Evolutionary conservation across 176 grass and related monocot species (phyloP).

Genomic region (Urochloa ruziziensis): DNA sequence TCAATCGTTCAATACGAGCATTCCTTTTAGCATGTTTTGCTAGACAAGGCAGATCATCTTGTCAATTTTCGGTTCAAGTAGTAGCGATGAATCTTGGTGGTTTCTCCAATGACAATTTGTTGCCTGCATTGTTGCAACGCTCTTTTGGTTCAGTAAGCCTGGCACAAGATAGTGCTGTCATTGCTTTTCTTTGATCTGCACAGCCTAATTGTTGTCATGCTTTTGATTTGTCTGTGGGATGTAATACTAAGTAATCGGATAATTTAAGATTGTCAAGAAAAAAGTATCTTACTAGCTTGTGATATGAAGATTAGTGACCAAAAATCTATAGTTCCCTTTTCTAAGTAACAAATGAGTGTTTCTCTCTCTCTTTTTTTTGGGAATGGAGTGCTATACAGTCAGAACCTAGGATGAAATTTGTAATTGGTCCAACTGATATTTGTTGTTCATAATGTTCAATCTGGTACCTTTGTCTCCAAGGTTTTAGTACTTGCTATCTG

Average conservation of each 20-base stretch:
- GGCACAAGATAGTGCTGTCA: constrained; percentile 1
- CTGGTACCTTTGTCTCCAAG: not conserved
- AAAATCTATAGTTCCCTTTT: not conserved
- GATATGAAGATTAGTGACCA: not conserved
- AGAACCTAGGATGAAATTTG: not conserved
- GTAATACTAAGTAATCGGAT: not conserved
- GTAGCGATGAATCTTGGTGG: not conserved
- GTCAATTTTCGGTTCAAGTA: constrained; percentile 1
- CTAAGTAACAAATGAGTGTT: not conserved
- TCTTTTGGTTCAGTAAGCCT: constrained; percentile 1
- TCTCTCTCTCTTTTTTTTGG: not conserved
- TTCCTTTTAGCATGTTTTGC: not conserved
- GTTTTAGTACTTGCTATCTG: not conserved
- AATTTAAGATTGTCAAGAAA: not conserved
- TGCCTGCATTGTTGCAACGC: not conserved
- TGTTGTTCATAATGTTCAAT: not conserved
- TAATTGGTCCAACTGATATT: not conserved
- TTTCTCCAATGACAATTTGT: not conserved
- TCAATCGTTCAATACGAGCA: not conserved
- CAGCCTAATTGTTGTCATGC: not conserved
- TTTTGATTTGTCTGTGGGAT: not conserved
- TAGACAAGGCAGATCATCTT: not conserved
- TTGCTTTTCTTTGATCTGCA: not conserved
- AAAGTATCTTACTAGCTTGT: not conserved
- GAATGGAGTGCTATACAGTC: not conserved